phyloP scores from a whole-genome alignment of 2,329 filamentous ascomycete species.

The Thelonectria discophora region DNA sequence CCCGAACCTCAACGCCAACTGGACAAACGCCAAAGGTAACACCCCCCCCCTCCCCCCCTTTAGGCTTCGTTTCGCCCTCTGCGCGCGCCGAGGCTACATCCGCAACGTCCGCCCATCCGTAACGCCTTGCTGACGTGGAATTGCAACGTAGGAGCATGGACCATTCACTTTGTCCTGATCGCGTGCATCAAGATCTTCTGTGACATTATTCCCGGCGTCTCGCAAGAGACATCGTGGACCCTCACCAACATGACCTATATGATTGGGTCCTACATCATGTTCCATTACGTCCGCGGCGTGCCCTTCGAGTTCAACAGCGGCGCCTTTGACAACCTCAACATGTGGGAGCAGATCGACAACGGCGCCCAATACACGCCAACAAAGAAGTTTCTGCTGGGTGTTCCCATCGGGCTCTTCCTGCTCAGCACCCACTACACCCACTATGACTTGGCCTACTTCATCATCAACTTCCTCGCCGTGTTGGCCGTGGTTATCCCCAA shows the following conservation, averaged over 20 bases:
- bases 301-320: constrained; percentile 99
- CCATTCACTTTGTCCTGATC: constrained; percentile 95
- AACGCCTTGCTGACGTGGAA: constrained; percentile 31
- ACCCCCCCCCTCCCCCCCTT: constrained; percentile 19
- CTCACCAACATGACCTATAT: constrained; percentile 99
- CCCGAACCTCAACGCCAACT: constrained; percentile 96
- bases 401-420: constrained; percentile 93
- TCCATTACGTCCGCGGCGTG: constrained; percentile 97
- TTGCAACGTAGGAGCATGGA: constrained; percentile 82
- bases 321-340: constrained; percentile 98
- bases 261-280: constrained; percentile 99
- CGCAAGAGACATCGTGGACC: constrained; percentile 98
- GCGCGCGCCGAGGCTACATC: constrained; percentile 7
- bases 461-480: constrained; percentile 94
- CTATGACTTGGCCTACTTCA: constrained; percentile 96
- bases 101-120: not conserved
- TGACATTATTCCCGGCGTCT: constrained; percentile 94
- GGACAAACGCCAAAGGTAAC: constrained; percentile 99
- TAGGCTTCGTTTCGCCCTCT: constrained; percentile 4
- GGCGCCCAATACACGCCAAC: constrained; percentile 98
- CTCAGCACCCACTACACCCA: constrained; percentile 99
- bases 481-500: constrained; percentile 95
- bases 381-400: constrained; percentile 96
- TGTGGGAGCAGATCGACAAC: constrained; percentile 99
- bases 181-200: constrained; percentile 92